Percentiles rank a stretch among this genome's conserved stretches.
Conservation (phyloP, 306 rosid genomes). For the Cucurbita pepo region DNA sequence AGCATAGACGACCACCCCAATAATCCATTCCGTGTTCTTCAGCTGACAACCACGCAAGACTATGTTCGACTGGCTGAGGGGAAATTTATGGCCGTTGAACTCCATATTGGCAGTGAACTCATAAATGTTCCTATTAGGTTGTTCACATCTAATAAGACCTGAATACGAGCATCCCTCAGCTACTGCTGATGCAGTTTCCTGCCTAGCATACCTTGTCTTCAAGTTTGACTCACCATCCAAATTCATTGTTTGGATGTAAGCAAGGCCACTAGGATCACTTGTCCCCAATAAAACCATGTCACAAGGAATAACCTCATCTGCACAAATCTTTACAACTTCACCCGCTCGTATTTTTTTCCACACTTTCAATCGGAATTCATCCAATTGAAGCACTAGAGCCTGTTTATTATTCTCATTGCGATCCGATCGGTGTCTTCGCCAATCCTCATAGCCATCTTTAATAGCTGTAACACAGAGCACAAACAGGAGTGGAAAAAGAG, state of each 20-base stretch:
- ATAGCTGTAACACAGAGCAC: conserved; percentile 88
- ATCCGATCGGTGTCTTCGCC: conserved; percentile 89
- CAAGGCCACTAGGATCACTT: conserved; percentile 94
- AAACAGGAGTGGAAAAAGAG: conserved; percentile 72
- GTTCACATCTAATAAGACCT: conserved; percentile 77
- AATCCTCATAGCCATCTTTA: conserved; percentile 95
- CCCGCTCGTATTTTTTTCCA: conserved; percentile 82
- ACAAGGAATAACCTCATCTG: conserved; percentile 79
- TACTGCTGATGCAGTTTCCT: conserved; percentile 54
- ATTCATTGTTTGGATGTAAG: conserved; percentile 94
- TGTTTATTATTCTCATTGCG: conserved; percentile 73
- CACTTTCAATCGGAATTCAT: conserved; percentile 38
- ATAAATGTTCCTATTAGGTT: conserved; percentile 81
- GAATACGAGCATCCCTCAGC: conserved; percentile 32
- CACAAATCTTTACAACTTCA: conserved; percentile 66
- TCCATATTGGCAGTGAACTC: conserved; percentile 92
- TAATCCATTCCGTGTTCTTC: conserved; percentile 87
- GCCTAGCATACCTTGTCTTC: conserved; percentile 93
- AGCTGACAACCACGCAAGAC: conserved; percentile 94
- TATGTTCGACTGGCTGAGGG: conserved; percentile 88
- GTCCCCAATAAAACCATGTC: conserved; percentile 93
- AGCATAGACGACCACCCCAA: conserved; percentile 96
- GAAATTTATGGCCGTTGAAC: conserved; percentile 39
- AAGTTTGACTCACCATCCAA: conserved; percentile 97
- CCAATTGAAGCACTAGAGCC: conserved; percentile 45